Evolutionary conservation across 352 stramenopile species (phyloP), one percentile per base, ranked within the genome.

Genomic region (Albugo laibachii): DNA sequence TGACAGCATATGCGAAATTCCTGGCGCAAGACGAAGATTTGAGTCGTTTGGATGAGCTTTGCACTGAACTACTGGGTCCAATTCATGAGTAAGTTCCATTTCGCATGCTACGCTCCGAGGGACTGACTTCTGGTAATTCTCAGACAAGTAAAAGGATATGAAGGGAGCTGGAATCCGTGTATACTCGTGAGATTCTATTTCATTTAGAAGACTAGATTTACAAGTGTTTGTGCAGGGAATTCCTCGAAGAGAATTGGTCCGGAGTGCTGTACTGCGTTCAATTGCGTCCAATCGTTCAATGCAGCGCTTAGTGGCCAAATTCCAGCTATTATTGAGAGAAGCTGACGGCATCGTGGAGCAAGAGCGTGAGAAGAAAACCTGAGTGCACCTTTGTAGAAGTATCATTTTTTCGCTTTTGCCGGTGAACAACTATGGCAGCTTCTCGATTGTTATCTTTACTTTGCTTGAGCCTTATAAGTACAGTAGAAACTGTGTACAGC

Each of bases 301-400:
- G 13, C 79, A 92, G 56, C 79, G 75, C 16, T 65, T 92, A 12
- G 75, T 86, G 36, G 67, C 67, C 27, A 87, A 88, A 55, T 92
- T 81, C 49, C 69, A 87, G 51, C 57, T 86, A 15, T 83, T 87
- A 69, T 52, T 88, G 37, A 31, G 24, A 31, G 24, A 31, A 31
- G 24, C 24, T 10, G 24, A 31, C 8, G 24, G 24, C 24, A 8
- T 31, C 3, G 3, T 31, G 24, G 24, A 31, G 24, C 24, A 31
- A 8, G 3, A 31, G 8, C 24, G 8, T 31, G 8, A 3, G 24
- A 31, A 31, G n/a, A n/a, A n/a, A n/a, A n/a, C n/a, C n/a, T n/a
- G n/a, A n/a, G n/a, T n/a, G n/a, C n/a, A n/a, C n/a, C n/a, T n/a
- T n/a, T n/a, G n/a, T n/a, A n/a, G n/a, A n/a, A n/a, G n/a, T n/a